phyloP scores from a whole-genome alignment of 352 stramenopile genomes.

The Phytopythium oedochilum region DNA sequence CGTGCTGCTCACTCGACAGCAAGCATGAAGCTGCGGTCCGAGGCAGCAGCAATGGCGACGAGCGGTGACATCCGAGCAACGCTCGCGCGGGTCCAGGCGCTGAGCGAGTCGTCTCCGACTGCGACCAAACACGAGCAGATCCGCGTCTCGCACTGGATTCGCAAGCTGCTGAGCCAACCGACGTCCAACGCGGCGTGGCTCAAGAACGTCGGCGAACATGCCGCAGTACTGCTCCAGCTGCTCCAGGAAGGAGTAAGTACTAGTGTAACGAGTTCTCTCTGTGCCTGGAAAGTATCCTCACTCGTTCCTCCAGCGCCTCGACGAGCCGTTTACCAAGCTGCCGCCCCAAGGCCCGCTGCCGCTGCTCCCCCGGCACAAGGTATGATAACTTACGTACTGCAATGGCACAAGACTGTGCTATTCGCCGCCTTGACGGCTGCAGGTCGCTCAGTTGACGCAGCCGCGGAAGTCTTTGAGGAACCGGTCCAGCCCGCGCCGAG shows the following conservation, averaged over 20 bases:
- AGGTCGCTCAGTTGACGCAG: not conserved
- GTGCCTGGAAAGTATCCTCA: not conserved
- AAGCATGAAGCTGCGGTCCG: conserved; percentile 1
- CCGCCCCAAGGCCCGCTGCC: conserved; percentile 51
- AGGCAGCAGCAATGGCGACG: not conserved
- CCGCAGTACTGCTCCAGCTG: conserved; percentile 45
- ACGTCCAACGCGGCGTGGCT: conserved; percentile 49
- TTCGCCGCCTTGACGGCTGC: not conserved
- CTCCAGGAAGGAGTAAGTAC: conserved; percentile 38
- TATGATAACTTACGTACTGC: not conserved
- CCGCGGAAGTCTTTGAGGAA: not conserved
- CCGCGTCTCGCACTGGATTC: conserved; percentile 51
- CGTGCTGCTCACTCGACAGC: not conserved
- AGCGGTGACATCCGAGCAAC: conserved; percentile 25
- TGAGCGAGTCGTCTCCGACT: conserved; percentile 14
- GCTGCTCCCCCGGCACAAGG: conserved; percentile 40
- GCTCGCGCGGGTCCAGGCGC: conserved; percentile 34
- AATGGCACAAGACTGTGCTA: too few relatives aligned
- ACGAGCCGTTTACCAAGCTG: conserved; percentile 60
- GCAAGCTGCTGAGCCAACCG: conserved; percentile 48
- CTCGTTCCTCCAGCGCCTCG: conserved; percentile 21
- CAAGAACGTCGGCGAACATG: conserved; percentile 51
- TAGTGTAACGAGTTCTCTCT: not conserved
- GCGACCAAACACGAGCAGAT: conserved; percentile 55
- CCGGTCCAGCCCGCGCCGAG: not conserved